Evolutionary conservation across 2,329 filamentous ascomycete genomes (phyloP), one percentile per base, ranked within the genome.

Genomic region (Epichloe gansuensis): DNA sequence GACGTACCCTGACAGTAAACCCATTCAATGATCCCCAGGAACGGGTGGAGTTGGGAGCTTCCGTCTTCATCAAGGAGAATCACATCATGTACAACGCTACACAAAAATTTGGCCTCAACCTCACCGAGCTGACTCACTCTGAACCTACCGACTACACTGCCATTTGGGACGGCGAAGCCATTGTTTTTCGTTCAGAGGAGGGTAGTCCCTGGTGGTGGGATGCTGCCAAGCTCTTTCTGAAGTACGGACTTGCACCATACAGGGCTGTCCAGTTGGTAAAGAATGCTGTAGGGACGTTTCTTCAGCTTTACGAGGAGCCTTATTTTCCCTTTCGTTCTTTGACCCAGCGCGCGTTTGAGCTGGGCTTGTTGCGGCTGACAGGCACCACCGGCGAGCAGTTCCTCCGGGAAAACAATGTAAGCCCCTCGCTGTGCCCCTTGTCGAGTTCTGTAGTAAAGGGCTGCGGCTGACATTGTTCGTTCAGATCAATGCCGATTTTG

Each of bases 41-140:
- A 40, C 85, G 85, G 1, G 78, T 95, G 38, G 93, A 98, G 66
- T 74, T 97, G 1, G 93, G 93, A 15, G 93, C 87, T 11, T 91
- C 85, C 55, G 95, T 97, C 60, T 98, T 97, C 64, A 87, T 97
- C 44, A 67, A 84, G 47, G 78, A 85, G 43, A 98, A 97, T 63
- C 73, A 81, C 40, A 95, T 95, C 60, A 76, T 98, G 40, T 80
- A 83, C 60, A 82, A 86, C 51, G 85, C 89, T 1, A 82, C 80
- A 7, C 69, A 77, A 35, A 74, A 79, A 13, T 89, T 95, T 63
- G 80, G 80, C n/a, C 79, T 98, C 3, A 69, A 72, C 0, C 69
- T 80, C 2, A 69, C 65, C n/a, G 69, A 68, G 9, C 68, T 66
- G 2, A 70, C 73, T 17, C 66, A 69, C 35, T 64, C 69, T 7